phyloP scores from a whole-genome alignment of 2,329 filamentous ascomycete genomes.

The Simplicillium sp. region DNA sequence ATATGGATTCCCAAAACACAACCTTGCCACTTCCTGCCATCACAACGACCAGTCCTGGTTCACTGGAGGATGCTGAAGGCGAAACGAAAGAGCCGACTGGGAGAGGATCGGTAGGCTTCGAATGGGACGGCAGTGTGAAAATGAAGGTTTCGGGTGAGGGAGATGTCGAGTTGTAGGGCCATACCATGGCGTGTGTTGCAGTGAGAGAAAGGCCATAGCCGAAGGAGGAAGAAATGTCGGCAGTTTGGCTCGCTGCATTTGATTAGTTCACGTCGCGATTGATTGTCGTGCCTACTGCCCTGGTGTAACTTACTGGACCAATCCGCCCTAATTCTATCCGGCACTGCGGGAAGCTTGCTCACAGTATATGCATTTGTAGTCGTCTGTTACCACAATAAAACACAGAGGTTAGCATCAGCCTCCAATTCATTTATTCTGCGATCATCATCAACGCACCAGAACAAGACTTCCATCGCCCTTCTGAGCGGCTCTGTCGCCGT shows the following conservation, averaged over 20 bases:
- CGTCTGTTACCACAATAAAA: constrained; percentile 40
- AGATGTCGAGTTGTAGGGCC: constrained; percentile 70
- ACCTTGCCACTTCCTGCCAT: constrained; percentile 78
- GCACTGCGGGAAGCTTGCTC: constrained; percentile 73
- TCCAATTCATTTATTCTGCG: constrained; percentile 2
- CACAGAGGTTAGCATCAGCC: constrained; percentile 10
- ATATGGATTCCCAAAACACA: constrained; percentile 92
- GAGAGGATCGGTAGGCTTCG: constrained; percentile 59
- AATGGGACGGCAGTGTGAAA: constrained; percentile 68
- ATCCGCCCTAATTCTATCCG: constrained; percentile 63
- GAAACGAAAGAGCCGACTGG: constrained; percentile 79
- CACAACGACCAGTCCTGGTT: constrained; percentile 79
- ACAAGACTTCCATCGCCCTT: constrained; percentile 61
- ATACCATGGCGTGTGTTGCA: constrained; percentile 73
- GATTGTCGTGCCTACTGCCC: neutral
- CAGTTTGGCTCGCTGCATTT: constrained; percentile 51
- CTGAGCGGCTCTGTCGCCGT: constrained; percentile 47
- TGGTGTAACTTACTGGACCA: constrained; percentile 46
- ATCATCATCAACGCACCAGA: constrained; percentile 39
- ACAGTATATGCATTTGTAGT: constrained; percentile 79
- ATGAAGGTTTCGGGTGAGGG: constrained; percentile 67
- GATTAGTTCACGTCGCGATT: neutral
- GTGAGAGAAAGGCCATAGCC: constrained; percentile 76
- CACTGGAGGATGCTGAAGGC: constrained; percentile 64
- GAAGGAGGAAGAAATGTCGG: constrained; percentile 53